Percentiles rank a stretch among this genome's conserved stretches.
Conservation (phyloP, 768 basidiomycete species). For the Lentinula sp. region DNA sequence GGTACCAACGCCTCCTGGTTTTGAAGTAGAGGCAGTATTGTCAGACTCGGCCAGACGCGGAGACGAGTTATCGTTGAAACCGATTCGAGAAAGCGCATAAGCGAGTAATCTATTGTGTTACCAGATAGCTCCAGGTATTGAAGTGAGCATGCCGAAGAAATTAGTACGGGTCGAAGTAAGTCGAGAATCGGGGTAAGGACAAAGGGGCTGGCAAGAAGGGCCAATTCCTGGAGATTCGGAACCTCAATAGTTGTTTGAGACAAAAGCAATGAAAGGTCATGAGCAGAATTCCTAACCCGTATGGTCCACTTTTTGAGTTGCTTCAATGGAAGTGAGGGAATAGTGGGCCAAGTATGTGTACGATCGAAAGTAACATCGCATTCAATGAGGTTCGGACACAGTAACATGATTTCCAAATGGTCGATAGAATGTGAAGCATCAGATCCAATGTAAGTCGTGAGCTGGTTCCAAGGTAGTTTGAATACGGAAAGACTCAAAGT, state of each 20-base stretch:
- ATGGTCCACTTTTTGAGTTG: neutral
- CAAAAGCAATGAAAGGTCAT: neutral
- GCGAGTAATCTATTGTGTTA: neutral
- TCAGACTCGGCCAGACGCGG: neutral
- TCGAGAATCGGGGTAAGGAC: neutral
- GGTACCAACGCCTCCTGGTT: neutral
- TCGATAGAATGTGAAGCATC: neutral
- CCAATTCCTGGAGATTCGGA: neutral
- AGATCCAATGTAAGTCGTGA: slow-evolving; percentile 1
- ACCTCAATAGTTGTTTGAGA: neutral
- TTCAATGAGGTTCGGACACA: neutral
- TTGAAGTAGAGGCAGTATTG: neutral
- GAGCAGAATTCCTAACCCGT: neutral
- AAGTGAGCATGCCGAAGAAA: neutral
- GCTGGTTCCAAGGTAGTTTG: neutral
- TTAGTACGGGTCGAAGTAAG: neutral
- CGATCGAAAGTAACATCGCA: neutral
- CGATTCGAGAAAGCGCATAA: neutral
- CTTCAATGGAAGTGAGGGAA: neutral
- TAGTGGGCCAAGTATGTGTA: neutral
- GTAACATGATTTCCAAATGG: neutral
- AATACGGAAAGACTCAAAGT: neutral
- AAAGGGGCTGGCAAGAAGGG: neutral
- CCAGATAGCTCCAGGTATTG: neutral
- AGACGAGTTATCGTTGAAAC: neutral